Conservation (phyloP, 768 basidiomycete species). For the Amanita molliuscula region DNA sequence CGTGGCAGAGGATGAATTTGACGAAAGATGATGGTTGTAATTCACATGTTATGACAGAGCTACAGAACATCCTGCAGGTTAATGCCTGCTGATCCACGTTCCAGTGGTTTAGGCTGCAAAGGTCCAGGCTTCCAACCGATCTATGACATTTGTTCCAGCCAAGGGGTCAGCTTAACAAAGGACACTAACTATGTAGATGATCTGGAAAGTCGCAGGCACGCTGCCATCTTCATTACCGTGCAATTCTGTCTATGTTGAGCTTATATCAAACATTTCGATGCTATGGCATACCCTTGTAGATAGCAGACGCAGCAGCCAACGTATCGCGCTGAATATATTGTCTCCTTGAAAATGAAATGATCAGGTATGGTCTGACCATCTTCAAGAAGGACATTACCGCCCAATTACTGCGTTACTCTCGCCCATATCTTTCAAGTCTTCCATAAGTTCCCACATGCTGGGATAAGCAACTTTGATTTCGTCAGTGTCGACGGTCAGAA, state of each 20-base stretch:
- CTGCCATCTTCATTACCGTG: constrained; percentile 78
- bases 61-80: constrained; percentile 32
- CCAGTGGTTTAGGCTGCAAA: constrained; percentile 31
- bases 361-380: neutral
- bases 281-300: constrained; percentile 67
- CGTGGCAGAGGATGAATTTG: neutral
- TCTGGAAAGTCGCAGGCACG: constrained; percentile 91
- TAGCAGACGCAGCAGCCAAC: constrained; percentile 81
- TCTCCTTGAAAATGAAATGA: constrained; percentile 31
- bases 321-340: constrained; percentile 75
- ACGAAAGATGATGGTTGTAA: neutral
- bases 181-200: constrained; percentile 81
- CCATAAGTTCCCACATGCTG: constrained; percentile 90
- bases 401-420: constrained; percentile 89
- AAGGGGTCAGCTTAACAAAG: neutral
- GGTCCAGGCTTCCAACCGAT: constrained; percentile 39
- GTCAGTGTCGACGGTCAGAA: constrained; percentile 92
- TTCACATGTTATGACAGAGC: constrained; percentile 1
- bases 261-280: neutral
- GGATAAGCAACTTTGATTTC: constrained; percentile 89
- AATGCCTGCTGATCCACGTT: constrained; percentile 34
- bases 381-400: constrained; percentile 33
- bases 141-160: constrained; percentile 14
- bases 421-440: constrained; percentile 94
- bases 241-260: constrained; percentile 41